Evolutionary conservation across 768 basidiomycete genomes (phyloP).

Genomic region (Hebeloma cylindrosporum): DNA sequence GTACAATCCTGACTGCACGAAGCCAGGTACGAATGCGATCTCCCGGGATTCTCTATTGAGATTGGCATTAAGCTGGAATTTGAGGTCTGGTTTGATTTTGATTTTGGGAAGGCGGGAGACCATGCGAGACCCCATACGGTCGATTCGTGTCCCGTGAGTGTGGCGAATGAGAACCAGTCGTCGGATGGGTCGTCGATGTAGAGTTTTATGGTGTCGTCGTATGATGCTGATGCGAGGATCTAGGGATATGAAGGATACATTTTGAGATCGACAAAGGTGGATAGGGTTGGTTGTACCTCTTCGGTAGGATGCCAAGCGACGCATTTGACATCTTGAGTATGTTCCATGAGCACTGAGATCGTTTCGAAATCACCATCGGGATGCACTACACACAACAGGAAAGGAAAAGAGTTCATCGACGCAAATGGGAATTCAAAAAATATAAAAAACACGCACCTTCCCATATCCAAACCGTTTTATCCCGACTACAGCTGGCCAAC

Average conservation of each 20-base stretch:
- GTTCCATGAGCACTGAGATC: constrained; percentile 94
- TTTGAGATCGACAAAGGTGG: constrained; percentile 13
- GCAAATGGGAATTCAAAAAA: not conserved
- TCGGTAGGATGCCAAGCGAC: constrained; percentile 95
- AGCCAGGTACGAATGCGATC: constrained; percentile 73
- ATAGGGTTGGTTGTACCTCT: constrained; percentile 57
- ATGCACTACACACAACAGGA: too few relatives aligned
- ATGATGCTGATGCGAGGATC: constrained; percentile 96
- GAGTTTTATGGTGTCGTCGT: constrained; percentile 94
- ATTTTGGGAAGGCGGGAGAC: constrained; percentile 43
- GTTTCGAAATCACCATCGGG: constrained; percentile 95
- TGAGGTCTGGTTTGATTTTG: not conserved
- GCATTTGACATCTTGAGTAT: constrained; percentile 93
- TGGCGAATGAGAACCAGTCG: constrained; percentile 90
- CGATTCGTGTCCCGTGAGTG: constrained; percentile 75
- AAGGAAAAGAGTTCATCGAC: constrained; percentile 6
- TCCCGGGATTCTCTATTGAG: too few relatives aligned
- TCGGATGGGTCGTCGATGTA: constrained; percentile 92
- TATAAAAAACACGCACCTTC: constrained; percentile 60
- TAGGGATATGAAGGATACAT: constrained; percentile 34
- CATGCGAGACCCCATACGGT: constrained; percentile 94
- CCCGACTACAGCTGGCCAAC: constrained; percentile 92
- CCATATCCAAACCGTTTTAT: constrained; percentile 99
- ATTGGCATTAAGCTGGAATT: too few relatives aligned
- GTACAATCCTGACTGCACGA: constrained; percentile 85